Percentiles rank a stretch among this genome's conserved stretches.
phyloP scores from a whole-genome alignment of 352 stramenopile species.

The Pythium myriotylum region DNA sequence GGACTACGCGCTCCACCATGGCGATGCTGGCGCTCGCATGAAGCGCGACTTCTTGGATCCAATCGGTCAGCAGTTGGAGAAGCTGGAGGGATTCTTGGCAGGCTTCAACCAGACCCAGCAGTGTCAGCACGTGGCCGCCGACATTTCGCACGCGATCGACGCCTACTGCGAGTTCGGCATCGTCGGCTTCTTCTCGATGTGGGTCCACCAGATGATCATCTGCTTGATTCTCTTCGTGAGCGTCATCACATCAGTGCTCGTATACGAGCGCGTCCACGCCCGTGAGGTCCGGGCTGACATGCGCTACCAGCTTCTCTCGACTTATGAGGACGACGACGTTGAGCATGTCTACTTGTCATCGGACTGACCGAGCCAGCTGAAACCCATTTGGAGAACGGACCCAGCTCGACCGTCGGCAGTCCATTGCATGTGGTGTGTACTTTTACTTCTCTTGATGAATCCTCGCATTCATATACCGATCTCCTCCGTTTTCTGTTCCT shows the following conservation, averaged over 20 bases:
- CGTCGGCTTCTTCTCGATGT: conserved; percentile 85
- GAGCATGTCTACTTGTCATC: conserved; percentile 80
- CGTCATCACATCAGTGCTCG: conserved; percentile 68
- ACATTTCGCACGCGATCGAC: conserved; percentile 48
- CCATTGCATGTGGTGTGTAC: conserved; percentile 11
- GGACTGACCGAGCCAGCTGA: conserved; percentile 33
- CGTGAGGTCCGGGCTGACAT: conserved; percentile 58
- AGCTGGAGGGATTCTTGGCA: conserved; percentile 31
- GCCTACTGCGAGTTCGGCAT: conserved; percentile 83
- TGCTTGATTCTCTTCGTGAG: conserved; percentile 79
- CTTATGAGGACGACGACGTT: conserved; percentile 80
- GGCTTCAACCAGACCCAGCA: conserved; percentile 49
- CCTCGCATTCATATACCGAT: not conserved
- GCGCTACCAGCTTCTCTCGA: conserved; percentile 76
- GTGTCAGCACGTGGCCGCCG: conserved; percentile 50
- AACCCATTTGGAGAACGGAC: too few species aligned
- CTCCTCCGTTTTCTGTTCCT: too few species aligned
- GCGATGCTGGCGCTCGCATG: conserved; percentile 57
- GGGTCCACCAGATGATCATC: conserved; percentile 81
- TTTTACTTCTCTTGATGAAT: not conserved
- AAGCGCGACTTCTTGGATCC: conserved; percentile 75
- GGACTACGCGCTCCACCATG: conserved; percentile 49
- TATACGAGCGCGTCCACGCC: conserved; percentile 79
- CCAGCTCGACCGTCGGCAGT: not conserved
- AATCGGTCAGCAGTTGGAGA: conserved; percentile 51